A percentile compares a stretch with the other conserved stretches of the same genome.
Conservation (phyloP, 1,139 yeast genomes). For the Pichia sp. region DNA sequence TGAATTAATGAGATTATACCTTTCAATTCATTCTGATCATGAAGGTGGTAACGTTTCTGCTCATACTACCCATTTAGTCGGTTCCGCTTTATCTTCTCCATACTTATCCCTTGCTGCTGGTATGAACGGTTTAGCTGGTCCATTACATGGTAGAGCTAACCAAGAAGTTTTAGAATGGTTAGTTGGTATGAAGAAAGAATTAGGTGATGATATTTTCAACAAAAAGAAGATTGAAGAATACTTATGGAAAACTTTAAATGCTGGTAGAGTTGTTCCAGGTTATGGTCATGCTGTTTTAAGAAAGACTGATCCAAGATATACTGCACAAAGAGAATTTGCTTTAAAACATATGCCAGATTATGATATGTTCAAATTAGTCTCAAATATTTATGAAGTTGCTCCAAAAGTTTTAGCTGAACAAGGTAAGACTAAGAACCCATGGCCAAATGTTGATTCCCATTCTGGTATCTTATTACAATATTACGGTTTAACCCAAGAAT, state of each 20-base stretch:
- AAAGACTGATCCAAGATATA: constrained; percentile 96
- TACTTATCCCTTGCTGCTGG: constrained; percentile 91
- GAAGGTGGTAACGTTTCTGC: constrained; percentile 99
- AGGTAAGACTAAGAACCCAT: constrained; percentile 98
- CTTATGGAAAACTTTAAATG: constrained; percentile 85
- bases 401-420: constrained; percentile 93
- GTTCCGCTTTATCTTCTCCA: constrained; percentile 92
- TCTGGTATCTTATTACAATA: constrained; percentile 96
- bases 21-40: constrained; percentile 94
- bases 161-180: constrained; percentile 97
- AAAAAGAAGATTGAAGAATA: constrained; percentile 75
- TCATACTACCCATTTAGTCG: constrained; percentile 94
- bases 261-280: constrained; percentile 96
- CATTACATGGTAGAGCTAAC: constrained; percentile 96
- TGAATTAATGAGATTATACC: constrained; percentile 87
- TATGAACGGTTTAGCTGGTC: constrained; percentile 95
- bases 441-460: constrained; percentile 98
- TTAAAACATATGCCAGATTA: constrained; percentile 96
- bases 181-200: constrained; percentile 69
- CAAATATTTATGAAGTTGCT: constrained; percentile 88
- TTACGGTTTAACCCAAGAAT: constrained; percentile 92
- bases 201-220: constrained; percentile 60
- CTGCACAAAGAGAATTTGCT: constrained; percentile 96
- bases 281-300: constrained; percentile 96
- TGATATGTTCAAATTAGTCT: constrained; percentile 84